phyloP scores from a whole-genome alignment of 176 grass and related monocot species.

The Themeda triandra region DNA sequence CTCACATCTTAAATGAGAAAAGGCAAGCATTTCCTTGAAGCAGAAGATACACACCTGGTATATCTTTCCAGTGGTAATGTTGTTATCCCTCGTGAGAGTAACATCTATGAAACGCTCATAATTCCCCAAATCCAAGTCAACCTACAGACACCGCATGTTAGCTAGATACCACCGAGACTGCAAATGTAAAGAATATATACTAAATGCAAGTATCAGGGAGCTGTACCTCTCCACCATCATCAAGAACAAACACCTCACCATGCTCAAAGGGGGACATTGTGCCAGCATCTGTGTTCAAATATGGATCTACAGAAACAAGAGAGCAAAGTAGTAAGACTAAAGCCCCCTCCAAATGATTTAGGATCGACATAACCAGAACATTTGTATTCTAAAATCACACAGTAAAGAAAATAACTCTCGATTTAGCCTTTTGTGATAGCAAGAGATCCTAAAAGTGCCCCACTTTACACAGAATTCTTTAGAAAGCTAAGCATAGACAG shows the following conservation, averaged over 20 bases:
- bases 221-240: constrained; percentile 90
- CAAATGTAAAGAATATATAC: background rate
- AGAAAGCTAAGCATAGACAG: no score
- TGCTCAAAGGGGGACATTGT: constrained; percentile 99
- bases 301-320: constrained; percentile 53
- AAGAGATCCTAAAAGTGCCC: background rate
- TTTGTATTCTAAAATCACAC: background rate
- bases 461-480: no score
- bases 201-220: background rate
- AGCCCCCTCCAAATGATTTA: background rate
- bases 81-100: constrained; percentile 82
- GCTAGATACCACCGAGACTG: constrained; percentile 8
- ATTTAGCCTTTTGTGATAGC: background rate
- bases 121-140: constrained; percentile 95
- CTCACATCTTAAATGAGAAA: constrained; percentile 18
- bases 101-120: constrained; percentile 97
- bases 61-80: constrained; percentile 97
- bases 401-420: background rate
- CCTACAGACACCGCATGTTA: constrained; percentile 42
- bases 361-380: background rate
- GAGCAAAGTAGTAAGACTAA: background rate
- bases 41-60: constrained; percentile 64
- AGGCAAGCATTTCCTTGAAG: background rate
- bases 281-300: constrained; percentile 93
- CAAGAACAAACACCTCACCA: constrained; percentile 97